Percentiles rank a stretch among this genome's conserved stretches.
Evolutionary conservation across 1,139 yeast genomes (phyloP).

Genomic region (Hemisphaericaspora lyxosophila): DNA sequence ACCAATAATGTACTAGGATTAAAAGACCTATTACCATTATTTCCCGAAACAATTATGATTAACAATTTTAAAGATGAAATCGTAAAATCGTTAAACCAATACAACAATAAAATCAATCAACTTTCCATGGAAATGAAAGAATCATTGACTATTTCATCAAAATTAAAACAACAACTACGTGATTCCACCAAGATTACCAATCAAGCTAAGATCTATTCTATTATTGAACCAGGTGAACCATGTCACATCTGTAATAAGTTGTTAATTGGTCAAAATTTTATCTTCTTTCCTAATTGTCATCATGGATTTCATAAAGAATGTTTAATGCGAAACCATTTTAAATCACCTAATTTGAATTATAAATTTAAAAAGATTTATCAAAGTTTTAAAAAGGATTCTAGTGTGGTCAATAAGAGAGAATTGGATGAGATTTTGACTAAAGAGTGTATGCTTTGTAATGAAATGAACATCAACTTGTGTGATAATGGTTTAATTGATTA

Average conservation of each 20-base stretch:
- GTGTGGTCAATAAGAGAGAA: conserved; percentile 33
- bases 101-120: conserved; percentile 62
- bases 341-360: conserved; percentile 60
- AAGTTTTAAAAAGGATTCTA: conserved; percentile 48
- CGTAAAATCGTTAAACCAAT: conserved; percentile 70
- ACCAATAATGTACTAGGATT: conserved; percentile 48
- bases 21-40: conserved; percentile 79
- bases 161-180: conserved; percentile 59
- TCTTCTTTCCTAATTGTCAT: conserved; percentile 80
- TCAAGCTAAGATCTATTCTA: conserved; percentile 31
- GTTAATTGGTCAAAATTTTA: conserved; percentile 69
- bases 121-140: conserved; percentile 76
- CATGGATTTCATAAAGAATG: conserved; percentile 93
- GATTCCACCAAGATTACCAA: conserved; percentile 47
- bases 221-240: conserved; percentile 81
- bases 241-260: conserved; percentile 72
- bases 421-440: conserved; percentile 61
- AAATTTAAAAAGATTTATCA: conserved; percentile 62
- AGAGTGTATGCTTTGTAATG: conserved; percentile 82
- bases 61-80: conserved; percentile 84
- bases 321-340: conserved; percentile 57
- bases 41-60: conserved; percentile 80
- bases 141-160: conserved; percentile 62
- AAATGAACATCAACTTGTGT: conserved; percentile 64
- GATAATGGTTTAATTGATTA: conserved; percentile 49